Conservation (phyloP, 1,284 basidiomycete species). For the Puccinia coronata region DNA sequence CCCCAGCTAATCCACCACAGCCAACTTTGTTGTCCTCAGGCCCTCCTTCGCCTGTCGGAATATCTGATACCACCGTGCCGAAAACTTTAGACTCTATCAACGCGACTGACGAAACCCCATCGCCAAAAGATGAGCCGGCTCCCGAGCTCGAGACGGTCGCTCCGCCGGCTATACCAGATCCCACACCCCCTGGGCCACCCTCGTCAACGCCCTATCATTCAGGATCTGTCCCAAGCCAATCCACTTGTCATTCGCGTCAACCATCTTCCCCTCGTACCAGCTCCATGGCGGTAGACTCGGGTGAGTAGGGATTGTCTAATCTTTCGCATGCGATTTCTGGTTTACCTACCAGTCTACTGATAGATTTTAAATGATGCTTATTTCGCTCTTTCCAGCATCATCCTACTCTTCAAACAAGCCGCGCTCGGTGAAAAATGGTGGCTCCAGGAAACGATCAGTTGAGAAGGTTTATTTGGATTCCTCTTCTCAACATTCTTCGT, state of each 20-base stretch:
- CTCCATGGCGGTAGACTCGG: slow-evolving; percentile 13
- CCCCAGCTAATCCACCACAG: neutral
- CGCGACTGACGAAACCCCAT: neutral
- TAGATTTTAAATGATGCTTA: neutral
- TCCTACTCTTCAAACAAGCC: neutral
- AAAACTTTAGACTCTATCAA: no score
- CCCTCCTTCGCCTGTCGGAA: neutral
- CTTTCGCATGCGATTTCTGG: neutral
- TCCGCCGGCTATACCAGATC: neutral
- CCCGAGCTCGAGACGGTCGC: neutral
- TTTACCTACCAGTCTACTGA: neutral
- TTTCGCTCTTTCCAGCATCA: neutral
- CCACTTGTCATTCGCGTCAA: neutral
- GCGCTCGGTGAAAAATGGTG: neutral
- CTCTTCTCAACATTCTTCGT: slow-evolving; percentile 33
- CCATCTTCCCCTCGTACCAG: neutral
- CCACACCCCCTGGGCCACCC: neutral
- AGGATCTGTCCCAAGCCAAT: neutral
- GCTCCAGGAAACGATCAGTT: slow-evolving; percentile 23
- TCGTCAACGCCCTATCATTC: neutral
- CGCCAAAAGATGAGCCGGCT: neutral
- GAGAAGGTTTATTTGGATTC: slow-evolving; percentile 44
- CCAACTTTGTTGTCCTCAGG: neutral
- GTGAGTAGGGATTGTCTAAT: slow-evolving; percentile 24
- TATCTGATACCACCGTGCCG: neutral